These are phyloP conservation scores for Verticillium longisporum DNA, from an alignment of 2,329 filamentous ascomycete species.

Conservation along the genomic window DNA sequence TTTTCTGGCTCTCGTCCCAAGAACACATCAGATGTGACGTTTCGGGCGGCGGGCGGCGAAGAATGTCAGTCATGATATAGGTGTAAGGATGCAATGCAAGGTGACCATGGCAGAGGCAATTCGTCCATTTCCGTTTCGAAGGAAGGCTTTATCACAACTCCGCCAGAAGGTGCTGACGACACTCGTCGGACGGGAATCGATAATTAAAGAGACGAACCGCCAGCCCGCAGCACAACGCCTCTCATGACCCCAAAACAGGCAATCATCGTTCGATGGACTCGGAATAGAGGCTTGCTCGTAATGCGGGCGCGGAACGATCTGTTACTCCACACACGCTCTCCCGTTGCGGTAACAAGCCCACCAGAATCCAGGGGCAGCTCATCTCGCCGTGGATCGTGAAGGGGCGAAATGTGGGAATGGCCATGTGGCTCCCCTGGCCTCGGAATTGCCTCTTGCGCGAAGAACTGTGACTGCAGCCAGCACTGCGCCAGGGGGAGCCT, in stretches of 20 bases:
- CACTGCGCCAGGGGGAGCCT: not conserved
- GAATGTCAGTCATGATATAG: not conserved
- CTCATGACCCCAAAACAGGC: not conserved
- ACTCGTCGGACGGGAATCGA: not conserved
- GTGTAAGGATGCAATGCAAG: not conserved
- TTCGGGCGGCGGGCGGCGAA: not conserved
- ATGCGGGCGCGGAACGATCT: not conserved
- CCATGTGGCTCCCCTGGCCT: constrained; percentile 2
- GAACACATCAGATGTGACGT: not conserved
- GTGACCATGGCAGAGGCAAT: not conserved
- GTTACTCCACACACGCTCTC: not conserved
- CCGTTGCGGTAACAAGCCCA: not conserved
- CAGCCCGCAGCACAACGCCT: not conserved
- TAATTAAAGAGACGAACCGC: not conserved
- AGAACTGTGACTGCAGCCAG: not conserved
- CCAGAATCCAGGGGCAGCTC: not conserved
- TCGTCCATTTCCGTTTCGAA: not conserved
- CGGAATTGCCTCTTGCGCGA: not conserved
- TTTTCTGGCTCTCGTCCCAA: not conserved
- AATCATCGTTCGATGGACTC: not conserved
- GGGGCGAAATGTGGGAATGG: not conserved
- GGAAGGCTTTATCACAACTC: not conserved
- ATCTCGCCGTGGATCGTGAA: not conserved
- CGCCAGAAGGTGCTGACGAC: not conserved
- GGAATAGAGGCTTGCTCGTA: not conserved